Evolutionary conservation across 129 eudicot species (phyloP), one percentile per base, ranked within the genome.

Genomic region (Chrysanthemum lavandulifolium): DNA sequence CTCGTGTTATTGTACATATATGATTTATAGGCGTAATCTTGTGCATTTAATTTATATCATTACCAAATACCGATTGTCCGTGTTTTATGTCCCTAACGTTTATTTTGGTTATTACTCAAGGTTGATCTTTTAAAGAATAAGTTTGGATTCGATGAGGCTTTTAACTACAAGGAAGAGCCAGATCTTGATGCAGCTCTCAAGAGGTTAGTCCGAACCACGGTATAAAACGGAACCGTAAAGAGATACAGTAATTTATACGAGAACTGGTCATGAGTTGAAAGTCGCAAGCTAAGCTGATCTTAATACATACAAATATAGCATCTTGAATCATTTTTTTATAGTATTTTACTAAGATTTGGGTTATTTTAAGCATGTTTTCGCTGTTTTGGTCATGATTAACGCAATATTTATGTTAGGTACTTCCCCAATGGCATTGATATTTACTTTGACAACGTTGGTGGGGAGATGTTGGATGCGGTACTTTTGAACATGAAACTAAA

Each of bases 81-180:
- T 19, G 54, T 6, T 13, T 64, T 64, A 10, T n/a, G 16, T 67
- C 6, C 23, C 9, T 13, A 54, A 54, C 48, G 11, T 65, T 43
- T 9, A 67, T 21, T 3, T 57, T 50, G 71, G 61, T 21, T 25
- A 9, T 71, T 60, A 62, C 45, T 14, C 67, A 55, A 84, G 85
- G 88, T 84, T 55, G 80, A 84, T 55, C 65, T 80, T 58, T 21
- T 84, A 66, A 84, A 84, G 73, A 80, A n/a, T 40, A 80, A 80
- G 61, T 70, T 76, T 56, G 85, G 85, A 45, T 84, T 77, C 43
- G 80, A 84, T 13, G 85, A 84, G 55, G 88, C 88, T 69, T 84
- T 84, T 60, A 84, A 84, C 80, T 84, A 84, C 79, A 80, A 77
- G 59, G 80, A 84, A 69, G 88, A 75, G n/a, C 71, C 52, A 51